Evolutionary conservation across 2,329 filamentous ascomycete genomes (phyloP).

Genomic region (Colletotrichum incanum): DNA sequence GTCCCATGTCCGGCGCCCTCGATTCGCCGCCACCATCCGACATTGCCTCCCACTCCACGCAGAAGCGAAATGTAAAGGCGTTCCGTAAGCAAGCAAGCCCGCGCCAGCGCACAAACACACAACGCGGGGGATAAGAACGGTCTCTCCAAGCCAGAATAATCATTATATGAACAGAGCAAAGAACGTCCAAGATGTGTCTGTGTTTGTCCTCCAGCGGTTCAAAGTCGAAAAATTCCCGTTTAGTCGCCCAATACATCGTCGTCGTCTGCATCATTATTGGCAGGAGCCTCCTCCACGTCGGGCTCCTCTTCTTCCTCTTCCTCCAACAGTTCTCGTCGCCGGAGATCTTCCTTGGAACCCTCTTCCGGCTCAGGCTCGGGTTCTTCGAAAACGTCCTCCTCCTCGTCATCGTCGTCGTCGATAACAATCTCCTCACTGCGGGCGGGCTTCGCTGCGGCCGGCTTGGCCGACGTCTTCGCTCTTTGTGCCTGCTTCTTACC

Average conservation of each 20-base stretch:
- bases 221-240: constrained; percentile 21
- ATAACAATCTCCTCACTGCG: constrained; percentile 64
- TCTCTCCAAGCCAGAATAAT: not conserved
- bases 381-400: constrained; percentile 59
- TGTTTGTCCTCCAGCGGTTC: not conserved
- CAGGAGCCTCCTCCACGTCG: constrained; percentile 48
- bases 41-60: constrained; percentile 9
- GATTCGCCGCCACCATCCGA: constrained; percentile 23
- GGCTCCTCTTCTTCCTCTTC: constrained; percentile 63
- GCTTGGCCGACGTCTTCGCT: constrained; percentile 56
- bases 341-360: constrained; percentile 71
- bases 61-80: not conserved
- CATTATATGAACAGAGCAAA: constrained; percentile 29
- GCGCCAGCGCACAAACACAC: constrained; percentile 3
- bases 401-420: constrained; percentile 59
- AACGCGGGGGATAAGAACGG: not conserved
- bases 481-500: constrained; percentile 50
- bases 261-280: constrained; percentile 44
- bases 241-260: constrained; percentile 61
- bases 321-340: constrained; percentile 69
- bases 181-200: constrained; percentile 8
- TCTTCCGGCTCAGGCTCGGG: constrained; percentile 70
- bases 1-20: constrained; percentile 11
- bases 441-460: constrained; percentile 59
- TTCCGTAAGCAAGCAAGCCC: not conserved